Evolutionary conservation across 106 monocot species (phyloP), one percentile per base, ranked within the genome.

Genomic region (Apostasia ramifera): DNA sequence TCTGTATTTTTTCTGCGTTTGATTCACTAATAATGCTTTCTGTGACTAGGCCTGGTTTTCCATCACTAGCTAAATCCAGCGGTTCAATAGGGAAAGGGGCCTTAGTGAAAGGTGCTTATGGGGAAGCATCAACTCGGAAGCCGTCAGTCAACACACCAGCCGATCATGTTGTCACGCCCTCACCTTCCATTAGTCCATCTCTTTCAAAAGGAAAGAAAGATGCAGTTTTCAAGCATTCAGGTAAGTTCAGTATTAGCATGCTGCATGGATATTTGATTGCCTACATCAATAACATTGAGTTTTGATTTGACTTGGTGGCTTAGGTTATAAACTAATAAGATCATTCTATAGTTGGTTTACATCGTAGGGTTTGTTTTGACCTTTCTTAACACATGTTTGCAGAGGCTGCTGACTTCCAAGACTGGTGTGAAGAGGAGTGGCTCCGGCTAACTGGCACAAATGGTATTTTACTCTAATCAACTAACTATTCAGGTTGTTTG

Each of bases 371-470:
- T 26, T 26, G 26, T 26, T 26, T 26, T 26, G 26, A 26, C 26
- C 26, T 26, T 26, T 26, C 26, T 26, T 26, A 26, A 26, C 26
- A 26, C 26, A 26, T 26, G 26, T 57, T 38, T 82, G 40, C 98
- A 99, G 98, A 93, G 74, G 98, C 98, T n/a, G 77, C 72, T 77
- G 93, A 88, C 63, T 99, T 99, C 90, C 81, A 90, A 60, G 77
- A 88, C 43, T 99, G 98, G 98, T 99, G 87, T 2, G 93, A 87
- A 68, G 64, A 58, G 63, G 93, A 99, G 72, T 76, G 83, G 81
- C 39, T 66, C 44, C 81, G 81, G 67, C 89, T 99, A 42, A 99
- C 98, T 14, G 90, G 98, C 14, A 69, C 93, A 43, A 84, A 69
- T 65, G 98, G 98, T 95, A 84, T n/a, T n/a, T 5, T 26, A 26